Evolutionary conservation across 768 basidiomycete species (phyloP).

Genomic region (Phlebiopsis gigantea): DNA sequence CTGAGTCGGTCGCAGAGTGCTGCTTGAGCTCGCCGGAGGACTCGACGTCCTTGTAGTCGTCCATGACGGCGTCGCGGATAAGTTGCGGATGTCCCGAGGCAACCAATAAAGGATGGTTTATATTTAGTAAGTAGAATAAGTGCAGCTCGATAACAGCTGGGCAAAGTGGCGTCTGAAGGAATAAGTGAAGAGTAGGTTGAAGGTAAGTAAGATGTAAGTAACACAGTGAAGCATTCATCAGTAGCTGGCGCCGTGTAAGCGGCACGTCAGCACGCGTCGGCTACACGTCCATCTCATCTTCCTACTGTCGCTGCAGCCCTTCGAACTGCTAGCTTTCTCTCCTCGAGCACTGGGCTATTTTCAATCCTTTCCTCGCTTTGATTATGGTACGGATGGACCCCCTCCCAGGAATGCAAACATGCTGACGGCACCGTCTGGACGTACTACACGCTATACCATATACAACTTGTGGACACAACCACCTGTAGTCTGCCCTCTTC

Average conservation of each 20-base stretch:
- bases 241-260: not conserved
- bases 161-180: no score
- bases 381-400: no score
- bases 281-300: not conserved
- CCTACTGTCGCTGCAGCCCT: not conserved
- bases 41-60: slow-evolving; percentile 12
- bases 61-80: not conserved
- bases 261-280: not conserved
- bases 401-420: no score
- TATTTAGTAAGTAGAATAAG: not conserved
- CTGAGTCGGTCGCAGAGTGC: not conserved
- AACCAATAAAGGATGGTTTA: not conserved
- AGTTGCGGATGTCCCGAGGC: not conserved
- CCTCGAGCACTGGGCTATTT: no score
- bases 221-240: not conserved
- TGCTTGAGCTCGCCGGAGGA: slow-evolving; percentile 10
- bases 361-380: no score
- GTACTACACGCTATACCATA: no score
- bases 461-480: not conserved
- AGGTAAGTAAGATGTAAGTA: no score
- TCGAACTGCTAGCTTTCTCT: no score
- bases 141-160: no score
- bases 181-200: no score
- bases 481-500: slow-evolving; percentile 84
- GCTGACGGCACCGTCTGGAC: no score